These are phyloP conservation scores for Coniophora puteana DNA, from an alignment of 1,284 basidiomycete species.

Conservation along the genomic window DNA sequence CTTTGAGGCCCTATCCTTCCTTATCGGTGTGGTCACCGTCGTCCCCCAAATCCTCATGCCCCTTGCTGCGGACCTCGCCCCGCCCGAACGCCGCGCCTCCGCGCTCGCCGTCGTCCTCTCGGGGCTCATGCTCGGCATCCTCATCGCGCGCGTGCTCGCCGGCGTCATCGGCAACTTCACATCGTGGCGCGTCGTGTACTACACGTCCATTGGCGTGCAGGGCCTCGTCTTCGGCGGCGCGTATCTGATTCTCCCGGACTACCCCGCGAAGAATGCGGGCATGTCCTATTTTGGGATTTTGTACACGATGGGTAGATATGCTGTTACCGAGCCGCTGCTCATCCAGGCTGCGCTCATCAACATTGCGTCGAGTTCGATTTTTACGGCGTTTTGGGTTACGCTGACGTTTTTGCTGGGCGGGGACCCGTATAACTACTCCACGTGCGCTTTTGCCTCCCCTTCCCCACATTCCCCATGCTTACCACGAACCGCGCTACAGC, in stretches of 20 bases:
- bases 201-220: constrained; percentile 60
- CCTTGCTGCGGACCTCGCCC: constrained; percentile 63
- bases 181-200: constrained; percentile 65
- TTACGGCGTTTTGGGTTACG: constrained; percentile 67
- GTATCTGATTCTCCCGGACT: constrained; percentile 65
- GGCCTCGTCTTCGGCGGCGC: constrained; percentile 44
- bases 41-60: constrained; percentile 60
- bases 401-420: constrained; percentile 69
- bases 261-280: constrained; percentile 58
- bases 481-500: constrained; percentile 29
- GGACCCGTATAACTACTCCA: constrained; percentile 61
- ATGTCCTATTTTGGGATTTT: constrained; percentile 61
- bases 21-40: constrained; percentile 54
- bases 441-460: constrained; percentile 35
- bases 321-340: constrained; percentile 65
- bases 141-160: constrained; percentile 64
- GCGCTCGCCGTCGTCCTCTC: constrained; percentile 66
- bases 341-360: constrained; percentile 60
- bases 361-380: constrained; percentile 53
- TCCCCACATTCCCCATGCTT: constrained; percentile 5
- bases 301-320: constrained; percentile 64
- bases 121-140: constrained; percentile 67
- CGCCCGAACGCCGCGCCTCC: constrained; percentile 55
- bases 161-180: constrained; percentile 63
- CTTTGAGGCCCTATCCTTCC: constrained; percentile 55